phyloP scores from a whole-genome alignment of 1,284 basidiomycete species.

The Coniferiporia weirii region DNA sequence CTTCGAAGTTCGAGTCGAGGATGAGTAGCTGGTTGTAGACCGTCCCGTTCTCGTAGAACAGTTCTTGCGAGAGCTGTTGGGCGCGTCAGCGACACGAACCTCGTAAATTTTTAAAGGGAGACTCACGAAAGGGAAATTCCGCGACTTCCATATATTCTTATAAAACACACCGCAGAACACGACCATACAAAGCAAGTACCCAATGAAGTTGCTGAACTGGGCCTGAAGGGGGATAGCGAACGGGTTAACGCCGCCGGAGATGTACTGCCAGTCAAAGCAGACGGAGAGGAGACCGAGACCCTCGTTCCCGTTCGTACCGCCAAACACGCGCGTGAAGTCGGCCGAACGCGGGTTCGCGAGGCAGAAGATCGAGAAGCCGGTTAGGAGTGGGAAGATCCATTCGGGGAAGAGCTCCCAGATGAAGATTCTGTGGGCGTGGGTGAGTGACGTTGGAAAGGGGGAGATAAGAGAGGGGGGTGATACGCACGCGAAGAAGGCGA shows the following conservation, averaged over 20 bases:
- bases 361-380: slow-evolving; percentile 51
- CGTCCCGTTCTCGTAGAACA: slow-evolving; percentile 48
- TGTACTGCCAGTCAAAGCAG: slow-evolving; percentile 50
- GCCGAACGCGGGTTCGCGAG: slow-evolving; percentile 45
- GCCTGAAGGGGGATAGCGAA: slow-evolving; percentile 32
- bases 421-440: slow-evolving; percentile 20
- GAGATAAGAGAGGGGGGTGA: slow-evolving; percentile 4
- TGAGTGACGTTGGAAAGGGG: background rate
- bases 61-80: slow-evolving; percentile 38
- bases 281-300: slow-evolving; percentile 46
- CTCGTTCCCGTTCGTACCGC: slow-evolving; percentile 57
- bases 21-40: slow-evolving; percentile 43
- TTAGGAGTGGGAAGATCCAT: slow-evolving; percentile 43
- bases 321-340: slow-evolving; percentile 52
- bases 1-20: slow-evolving; percentile 42
- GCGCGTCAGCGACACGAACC: background rate
- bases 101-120: background rate
- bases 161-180: slow-evolving; percentile 40
- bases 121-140: slow-evolving; percentile 43
- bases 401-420: slow-evolving; percentile 40
- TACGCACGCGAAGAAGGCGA: slow-evolving; percentile 38
- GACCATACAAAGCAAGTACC: slow-evolving; percentile 42
- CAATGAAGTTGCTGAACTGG: slow-evolving; percentile 37
- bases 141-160: slow-evolving; percentile 43
- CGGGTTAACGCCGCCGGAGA: slow-evolving; percentile 31